Conservation (phyloP, 1,284 basidiomycete species). For the Boletus albobrunnescens region DNA sequence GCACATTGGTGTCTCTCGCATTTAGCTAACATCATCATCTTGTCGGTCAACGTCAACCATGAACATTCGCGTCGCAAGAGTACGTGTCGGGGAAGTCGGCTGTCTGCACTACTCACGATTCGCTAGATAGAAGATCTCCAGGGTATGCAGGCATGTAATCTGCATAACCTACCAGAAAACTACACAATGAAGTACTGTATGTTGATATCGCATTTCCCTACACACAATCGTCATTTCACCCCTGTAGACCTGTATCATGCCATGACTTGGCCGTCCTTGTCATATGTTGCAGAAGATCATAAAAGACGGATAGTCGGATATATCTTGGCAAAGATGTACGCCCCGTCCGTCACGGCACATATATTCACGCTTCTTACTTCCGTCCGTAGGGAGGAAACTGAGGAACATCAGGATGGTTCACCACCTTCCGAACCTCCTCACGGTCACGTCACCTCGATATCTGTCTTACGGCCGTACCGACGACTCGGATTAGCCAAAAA, state of each 20-base stretch:
- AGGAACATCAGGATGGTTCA: slow-evolving; percentile 26
- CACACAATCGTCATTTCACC: slow-evolving; percentile 20
- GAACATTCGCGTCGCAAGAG: slow-evolving; percentile 57
- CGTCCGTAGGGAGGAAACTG: slow-evolving; percentile 42
- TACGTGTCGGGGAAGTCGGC: slow-evolving; percentile 30
- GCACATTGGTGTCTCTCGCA: background rate
- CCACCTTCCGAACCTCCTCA: slow-evolving; percentile 54
- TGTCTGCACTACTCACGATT: slow-evolving; percentile 17
- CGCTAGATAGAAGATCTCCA: slow-evolving; percentile 57
- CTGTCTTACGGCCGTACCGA: slow-evolving; percentile 87
- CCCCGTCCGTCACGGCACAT: background rate
- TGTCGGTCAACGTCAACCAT: slow-evolving; percentile 34
- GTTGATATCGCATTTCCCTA: slow-evolving; percentile 11
- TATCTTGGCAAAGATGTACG: slow-evolving; percentile 94
- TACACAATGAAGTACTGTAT: slow-evolving; percentile 91
- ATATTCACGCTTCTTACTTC: slow-evolving; percentile 7
- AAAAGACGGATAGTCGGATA: slow-evolving; percentile 94
- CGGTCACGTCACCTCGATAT: slow-evolving; percentile 95
- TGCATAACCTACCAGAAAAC: slow-evolving; percentile 92
- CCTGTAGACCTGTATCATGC: slow-evolving; percentile 87
- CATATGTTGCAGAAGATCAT: slow-evolving; percentile 93
- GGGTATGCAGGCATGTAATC: slow-evolving; percentile 91
- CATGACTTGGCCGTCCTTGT: slow-evolving; percentile 94
- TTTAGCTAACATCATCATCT: too few relatives aligned
- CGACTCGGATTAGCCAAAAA: slow-evolving; percentile 89